Percentiles rank a stretch among this genome's conserved stretches.
Evolutionary conservation across 495 filamentous ascomycete species (phyloP).

Genomic region (Cercophora newfieldiana): DNA sequence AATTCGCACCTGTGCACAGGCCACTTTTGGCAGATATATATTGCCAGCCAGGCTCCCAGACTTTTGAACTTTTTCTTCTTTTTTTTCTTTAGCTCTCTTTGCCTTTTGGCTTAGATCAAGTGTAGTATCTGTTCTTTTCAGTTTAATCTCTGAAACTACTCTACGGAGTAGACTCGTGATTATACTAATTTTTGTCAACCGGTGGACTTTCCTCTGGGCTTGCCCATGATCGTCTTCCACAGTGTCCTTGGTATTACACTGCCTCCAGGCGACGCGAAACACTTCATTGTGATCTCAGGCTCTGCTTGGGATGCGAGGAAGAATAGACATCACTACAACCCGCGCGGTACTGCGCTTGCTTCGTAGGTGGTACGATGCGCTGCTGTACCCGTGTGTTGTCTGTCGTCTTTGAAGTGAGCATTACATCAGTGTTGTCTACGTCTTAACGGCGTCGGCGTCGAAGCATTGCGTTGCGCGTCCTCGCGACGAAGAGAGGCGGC

Average conservation of each 20-base stretch:
- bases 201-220: slow-evolving; percentile 57
- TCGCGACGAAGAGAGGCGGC: too few species aligned
- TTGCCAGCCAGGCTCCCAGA: slow-evolving; percentile 10
- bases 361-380: neutral
- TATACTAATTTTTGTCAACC: slow-evolving; percentile 72
- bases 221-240: slow-evolving; percentile 30
- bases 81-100: slow-evolving; percentile 51
- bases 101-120: slow-evolving; percentile 89
- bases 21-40: slow-evolving; percentile 28
- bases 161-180: slow-evolving; percentile 71
- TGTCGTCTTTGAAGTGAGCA: too few species aligned
- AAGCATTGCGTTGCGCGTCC: too few species aligned
- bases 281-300: slow-evolving; percentile 32
- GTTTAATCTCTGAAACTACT: slow-evolving; percentile 72
- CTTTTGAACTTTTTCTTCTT: slow-evolving; percentile 30
- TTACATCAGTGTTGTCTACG: too few species aligned
- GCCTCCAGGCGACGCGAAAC: slow-evolving; percentile 36
- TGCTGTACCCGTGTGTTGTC: neutral
- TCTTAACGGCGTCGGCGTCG: too few species aligned
- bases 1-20: slow-evolving; percentile 29
- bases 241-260: slow-evolving; percentile 39
- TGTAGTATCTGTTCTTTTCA: slow-evolving; percentile 99
- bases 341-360: neutral
- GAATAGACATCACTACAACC: neutral
- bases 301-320: slow-evolving; percentile 33